These are phyloP conservation scores for Saccharomyces hybrid DNA, from an alignment of 1,139 yeast species.

Conservation along the genomic window DNA sequence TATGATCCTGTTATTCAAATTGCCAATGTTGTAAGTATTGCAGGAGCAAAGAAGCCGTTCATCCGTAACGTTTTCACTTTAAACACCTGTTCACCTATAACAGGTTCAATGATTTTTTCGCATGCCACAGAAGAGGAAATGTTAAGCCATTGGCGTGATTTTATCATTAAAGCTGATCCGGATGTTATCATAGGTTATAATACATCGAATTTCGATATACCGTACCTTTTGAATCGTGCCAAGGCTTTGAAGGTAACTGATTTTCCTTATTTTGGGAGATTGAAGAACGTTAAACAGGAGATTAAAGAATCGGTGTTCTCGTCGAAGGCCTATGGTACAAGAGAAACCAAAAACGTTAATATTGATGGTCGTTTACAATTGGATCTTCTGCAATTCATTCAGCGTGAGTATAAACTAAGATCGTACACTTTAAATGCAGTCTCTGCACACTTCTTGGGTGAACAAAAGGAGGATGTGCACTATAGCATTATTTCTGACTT, in stretches of 20 bases:
- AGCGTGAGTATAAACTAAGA: slow-evolving; percentile 89
- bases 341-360: slow-evolving; percentile 85
- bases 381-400: slow-evolving; percentile 86
- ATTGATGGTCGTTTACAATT: slow-evolving; percentile 95
- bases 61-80: slow-evolving; percentile 92
- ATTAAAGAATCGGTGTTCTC: slow-evolving; percentile 77
- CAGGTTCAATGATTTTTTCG: slow-evolving; percentile 84
- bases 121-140: slow-evolving; percentile 71
- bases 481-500: slow-evolving; percentile 92
- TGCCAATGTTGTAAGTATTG: slow-evolving; percentile 83
- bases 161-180: slow-evolving; percentile 78
- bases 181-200: slow-evolving; percentile 97
- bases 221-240: slow-evolving; percentile 86
- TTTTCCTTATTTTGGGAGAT: slow-evolving; percentile 85
- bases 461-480: slow-evolving; percentile 97
- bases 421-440: slow-evolving; percentile 94
- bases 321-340: slow-evolving; percentile 93
- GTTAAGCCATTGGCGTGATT: slow-evolving; percentile 80
- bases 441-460: slow-evolving; percentile 86
- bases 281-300: slow-evolving; percentile 61
- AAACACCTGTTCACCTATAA: slow-evolving; percentile 83
- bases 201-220: slow-evolving; percentile 89
- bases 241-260: slow-evolving; percentile 53
- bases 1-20: slow-evolving; percentile 93
- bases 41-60: slow-evolving; percentile 74